Evolutionary conservation across 2,329 filamentous ascomycete genomes (phyloP), one percentile per base, ranked within the genome.

Genomic region (Colletotrichum abscissum): DNA sequence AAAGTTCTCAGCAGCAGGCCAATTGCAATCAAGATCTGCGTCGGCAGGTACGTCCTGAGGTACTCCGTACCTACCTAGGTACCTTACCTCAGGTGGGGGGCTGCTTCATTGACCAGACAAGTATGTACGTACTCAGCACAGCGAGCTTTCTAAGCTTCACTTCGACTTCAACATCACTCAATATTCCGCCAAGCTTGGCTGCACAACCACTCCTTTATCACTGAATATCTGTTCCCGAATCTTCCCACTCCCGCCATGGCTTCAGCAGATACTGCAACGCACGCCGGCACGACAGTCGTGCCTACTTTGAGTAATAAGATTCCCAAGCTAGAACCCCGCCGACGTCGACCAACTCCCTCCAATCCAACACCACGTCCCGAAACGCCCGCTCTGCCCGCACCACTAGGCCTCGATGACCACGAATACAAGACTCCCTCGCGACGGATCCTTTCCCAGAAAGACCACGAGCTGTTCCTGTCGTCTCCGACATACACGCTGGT

Each of bases 381-480:
- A 76, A 97, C 95, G 33, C 95, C 95, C 60, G 80, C 87, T 52
- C 88, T 98, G 9, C 91, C 94, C 42, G 82, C 90, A 59, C 92
- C 92, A 22, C 92, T 93, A 72, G 88, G 91, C 74, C 86, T 88
- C 54, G 87, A 88, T 65, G 87, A 84, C 58, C 86, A 92, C 79
- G 84, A 82, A 6, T 97, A 94, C 85, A 85, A 86, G 71, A 85
- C 85, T 6, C 97, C 97, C 0, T 89, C 88, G 14, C 90, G 95
- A 73, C 90, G 95, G 9, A 98, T 99, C 65, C 85, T 99, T 14
- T 96, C 95, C 3, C 87, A 87, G 2, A 86, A 89, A 62, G 97
- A 99, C 77, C 95, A 97, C 80, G 88, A 94, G 22, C 84, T 95
- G 4, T 99, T 98, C 78, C 88, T 95, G 22, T 85, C 89, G 0